These are phyloP conservation scores for Diutina sp. DNA, from an alignment of 1,139 yeast species.

Conservation along the genomic window DNA sequence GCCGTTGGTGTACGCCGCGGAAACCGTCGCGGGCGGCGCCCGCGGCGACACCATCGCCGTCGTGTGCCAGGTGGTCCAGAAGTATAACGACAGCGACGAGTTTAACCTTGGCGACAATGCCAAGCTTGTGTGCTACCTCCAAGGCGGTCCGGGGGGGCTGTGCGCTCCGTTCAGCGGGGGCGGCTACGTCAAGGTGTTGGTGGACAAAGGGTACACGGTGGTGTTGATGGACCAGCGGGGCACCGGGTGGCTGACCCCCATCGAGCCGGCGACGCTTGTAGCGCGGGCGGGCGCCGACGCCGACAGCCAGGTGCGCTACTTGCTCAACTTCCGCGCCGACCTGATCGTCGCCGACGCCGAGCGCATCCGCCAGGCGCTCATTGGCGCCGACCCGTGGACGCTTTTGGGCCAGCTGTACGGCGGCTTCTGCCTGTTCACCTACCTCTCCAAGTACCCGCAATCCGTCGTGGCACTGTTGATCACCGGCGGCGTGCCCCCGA, in stretches of 20 bases:
- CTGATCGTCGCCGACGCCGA: conserved; percentile 40
- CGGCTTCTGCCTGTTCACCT: conserved; percentile 39
- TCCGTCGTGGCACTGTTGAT: conserved; percentile 27
- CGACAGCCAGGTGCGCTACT: conserved; percentile 19
- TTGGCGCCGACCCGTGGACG: conserved; percentile 31
- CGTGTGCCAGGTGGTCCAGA: conserved; percentile 24
- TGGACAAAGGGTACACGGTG: conserved; percentile 33
- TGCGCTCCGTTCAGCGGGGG: conserved; percentile 19
- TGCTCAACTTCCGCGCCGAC: conserved; percentile 38
- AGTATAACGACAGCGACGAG: conserved; percentile 6
- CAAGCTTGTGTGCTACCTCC: conserved; percentile 30
- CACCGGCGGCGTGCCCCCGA: conserved; percentile 50
- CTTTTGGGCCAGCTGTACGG: conserved; percentile 47
- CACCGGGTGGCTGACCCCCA: conserved; percentile 37
- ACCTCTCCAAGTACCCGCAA: conserved; percentile 31
- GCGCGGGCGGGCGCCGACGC: conserved; percentile 6
- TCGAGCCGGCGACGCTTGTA: conserved; percentile 21
- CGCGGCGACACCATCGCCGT: conserved; percentile 13
- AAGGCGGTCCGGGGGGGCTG: conserved; percentile 51
- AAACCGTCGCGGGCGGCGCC: no score
- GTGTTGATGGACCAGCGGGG: conserved; percentile 46
- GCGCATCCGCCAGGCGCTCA: conserved; percentile 21
- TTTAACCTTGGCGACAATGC: conserved; percentile 7
- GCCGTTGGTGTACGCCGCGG: conserved; percentile 15
- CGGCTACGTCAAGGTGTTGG: conserved; percentile 19